Base-by-base conservation (phyloP, 78 protist genomes). In the Guillardia theta region DNA sequence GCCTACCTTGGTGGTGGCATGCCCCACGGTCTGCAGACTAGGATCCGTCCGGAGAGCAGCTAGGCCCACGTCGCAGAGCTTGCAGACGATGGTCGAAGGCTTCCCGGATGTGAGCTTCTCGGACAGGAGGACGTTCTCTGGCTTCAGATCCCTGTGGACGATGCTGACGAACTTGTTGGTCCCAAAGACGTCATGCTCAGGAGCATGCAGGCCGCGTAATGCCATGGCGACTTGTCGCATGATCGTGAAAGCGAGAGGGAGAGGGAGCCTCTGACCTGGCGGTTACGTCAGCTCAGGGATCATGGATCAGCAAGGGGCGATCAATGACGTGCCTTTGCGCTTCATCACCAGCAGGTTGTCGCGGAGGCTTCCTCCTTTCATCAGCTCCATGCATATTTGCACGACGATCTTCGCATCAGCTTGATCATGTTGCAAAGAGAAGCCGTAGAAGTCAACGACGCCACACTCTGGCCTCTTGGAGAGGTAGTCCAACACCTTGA, bases 31-130 rank as follows among this genome's bases (percentile, higher is more conserved):
- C 41, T 78, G 10, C 50, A 37, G 18, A 27, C 53, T 24, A 36
- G 45, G 90, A 30, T 78, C 90, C 41, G 90, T 8, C 30, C 90
- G 90, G 48, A 78, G 90, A 27, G 90, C 90, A 22, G 90, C 90
- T 4, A 78, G 90, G 18, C 90, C 90, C 48, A 78, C 90, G 90
- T 78, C 90, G 43, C 90, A 19, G 90, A 78, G 90, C 90, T 78
- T 78, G 48, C 45, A 37, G 30, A 78, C 90, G 53, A 78, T 36
- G 48, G 39, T 19, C 6, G 39, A 22, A 21, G 5, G 5, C 50
- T 18, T 30, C 48, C 50, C 45, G 90, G 22, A 46, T 18, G 90
- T 36, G 41, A 78, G 39, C 39, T 78, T 78, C 6, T 18, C 18
- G 41, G 90, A 78, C 48, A 78, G 90, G 53, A 78, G 90, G 37